Evolutionary conservation across 345 rosid genomes (phyloP).

Genomic region (Punica granatum): DNA sequence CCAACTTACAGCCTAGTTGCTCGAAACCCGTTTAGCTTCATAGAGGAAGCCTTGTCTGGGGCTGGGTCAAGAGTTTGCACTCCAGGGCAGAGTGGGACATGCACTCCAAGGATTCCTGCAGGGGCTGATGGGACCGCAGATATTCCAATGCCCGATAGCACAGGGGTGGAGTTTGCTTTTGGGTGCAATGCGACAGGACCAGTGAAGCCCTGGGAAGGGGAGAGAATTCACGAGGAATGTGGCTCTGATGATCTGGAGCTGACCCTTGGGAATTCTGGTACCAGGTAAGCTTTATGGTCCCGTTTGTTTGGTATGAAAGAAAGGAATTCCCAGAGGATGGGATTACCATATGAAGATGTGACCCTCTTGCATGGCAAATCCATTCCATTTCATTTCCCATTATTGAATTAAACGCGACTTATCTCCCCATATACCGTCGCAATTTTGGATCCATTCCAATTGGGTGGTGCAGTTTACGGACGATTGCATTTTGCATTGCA

Average conservation of each 20-base stretch:
- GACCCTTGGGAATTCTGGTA: constrained; percentile 80
- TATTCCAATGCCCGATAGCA: constrained; percentile 77
- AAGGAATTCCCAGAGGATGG: no score
- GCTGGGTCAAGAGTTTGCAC: constrained; percentile 90
- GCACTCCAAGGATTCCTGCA: constrained; percentile 82
- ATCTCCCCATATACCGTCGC: neutral
- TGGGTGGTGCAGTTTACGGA: neutral
- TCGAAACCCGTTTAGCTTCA: constrained; percentile 53
- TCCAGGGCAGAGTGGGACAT: constrained; percentile 97
- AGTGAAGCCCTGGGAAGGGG: constrained; percentile 99
- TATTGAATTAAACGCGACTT: no score
- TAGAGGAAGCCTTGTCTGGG: constrained; percentile 45
- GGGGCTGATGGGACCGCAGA: constrained; percentile 67
- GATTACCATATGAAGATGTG: no score
- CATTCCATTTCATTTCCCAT: no score
- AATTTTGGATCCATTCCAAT: neutral
- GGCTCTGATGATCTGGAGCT: constrained; percentile 93
- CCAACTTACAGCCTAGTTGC: constrained; percentile 91
- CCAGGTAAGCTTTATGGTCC: constrained; percentile 57
- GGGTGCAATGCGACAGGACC: constrained; percentile 57
- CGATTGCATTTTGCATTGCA: neutral
- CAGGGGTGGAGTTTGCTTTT: constrained; percentile 88
- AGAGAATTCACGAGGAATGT: constrained; percentile 90
- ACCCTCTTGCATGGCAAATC: no score
- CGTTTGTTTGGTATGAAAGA: no score